Evolutionary conservation across 2,329 filamentous ascomycete genomes (phyloP).

Genomic region (Dothideomycetes sp.): DNA sequence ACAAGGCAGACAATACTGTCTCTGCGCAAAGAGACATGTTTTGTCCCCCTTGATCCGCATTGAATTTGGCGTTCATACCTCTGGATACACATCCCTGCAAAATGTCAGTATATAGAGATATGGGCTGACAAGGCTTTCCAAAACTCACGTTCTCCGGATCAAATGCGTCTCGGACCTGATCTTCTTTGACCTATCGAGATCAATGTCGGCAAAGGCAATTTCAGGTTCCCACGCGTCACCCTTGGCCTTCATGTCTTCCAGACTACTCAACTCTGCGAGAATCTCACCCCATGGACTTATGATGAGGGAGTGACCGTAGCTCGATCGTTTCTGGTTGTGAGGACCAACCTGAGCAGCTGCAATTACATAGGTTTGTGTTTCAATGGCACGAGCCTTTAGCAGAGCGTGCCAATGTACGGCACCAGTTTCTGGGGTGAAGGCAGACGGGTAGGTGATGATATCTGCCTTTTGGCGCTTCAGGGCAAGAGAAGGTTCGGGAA

Average conservation of each 20-base stretch:
- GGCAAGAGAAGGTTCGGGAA: slow-evolving; percentile 63
- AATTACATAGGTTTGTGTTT: slow-evolving; percentile 79
- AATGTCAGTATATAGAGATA: not conserved
- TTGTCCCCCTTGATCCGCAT: too few relatives aligned
- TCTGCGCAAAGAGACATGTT: too few relatives aligned
- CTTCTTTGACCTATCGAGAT: slow-evolving; percentile 29
- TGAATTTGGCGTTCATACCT: too few relatives aligned
- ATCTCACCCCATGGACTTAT: slow-evolving; percentile 81
- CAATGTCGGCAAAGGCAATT: slow-evolving; percentile 32
- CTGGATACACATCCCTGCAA: slow-evolving; percentile 17
- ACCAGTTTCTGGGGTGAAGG: slow-evolving; percentile 82
- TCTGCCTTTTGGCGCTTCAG: slow-evolving; percentile 61
- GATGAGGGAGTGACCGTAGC: slow-evolving; percentile 80
- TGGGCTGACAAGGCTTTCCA: not conserved
- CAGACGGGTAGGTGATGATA: slow-evolving; percentile 76
- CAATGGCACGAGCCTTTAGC: slow-evolving; percentile 71
- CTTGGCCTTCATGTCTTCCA: slow-evolving; percentile 29
- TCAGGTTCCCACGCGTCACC: slow-evolving; percentile 30
- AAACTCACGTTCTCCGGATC: slow-evolving; percentile 27
- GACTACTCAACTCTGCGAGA: slow-evolving; percentile 53
- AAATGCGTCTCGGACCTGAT: slow-evolving; percentile 30
- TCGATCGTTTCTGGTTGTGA: slow-evolving; percentile 66
- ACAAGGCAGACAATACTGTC: too few relatives aligned
- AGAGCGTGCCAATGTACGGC: slow-evolving; percentile 77
- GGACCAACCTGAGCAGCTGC: slow-evolving; percentile 72